These are phyloP conservation scores for Syzygium oleosum DNA, from an alignment of 345 rosid genomes.

Conservation along the genomic window DNA sequence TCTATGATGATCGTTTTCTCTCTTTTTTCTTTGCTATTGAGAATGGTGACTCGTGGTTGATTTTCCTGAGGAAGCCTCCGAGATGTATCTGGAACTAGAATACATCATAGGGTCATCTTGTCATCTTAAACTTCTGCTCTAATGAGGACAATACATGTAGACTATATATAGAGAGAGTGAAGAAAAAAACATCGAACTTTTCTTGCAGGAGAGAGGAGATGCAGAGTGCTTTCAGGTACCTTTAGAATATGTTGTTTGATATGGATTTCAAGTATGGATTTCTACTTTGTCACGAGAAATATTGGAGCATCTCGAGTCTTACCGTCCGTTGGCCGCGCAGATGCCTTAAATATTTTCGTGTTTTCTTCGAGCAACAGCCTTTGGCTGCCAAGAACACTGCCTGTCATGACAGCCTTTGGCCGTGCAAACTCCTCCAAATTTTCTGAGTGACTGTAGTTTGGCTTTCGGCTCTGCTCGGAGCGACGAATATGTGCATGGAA, in stretches of 20 bases:
- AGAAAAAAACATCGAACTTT: too few relatives aligned
- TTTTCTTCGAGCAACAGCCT: background rate
- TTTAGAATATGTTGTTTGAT: background rate
- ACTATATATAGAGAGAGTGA: too few relatives aligned
- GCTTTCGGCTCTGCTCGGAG: background rate
- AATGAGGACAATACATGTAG: accelerated
- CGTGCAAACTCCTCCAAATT: background rate
- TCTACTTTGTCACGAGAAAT: background rate
- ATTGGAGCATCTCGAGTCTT: background rate
- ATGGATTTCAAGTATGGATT: background rate
- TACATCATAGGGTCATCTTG: too few relatives aligned
- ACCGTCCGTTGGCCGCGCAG: background rate
- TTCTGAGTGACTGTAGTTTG: background rate
- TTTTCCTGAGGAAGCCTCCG: too few relatives aligned
- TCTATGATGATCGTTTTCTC: background rate
- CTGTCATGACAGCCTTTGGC: background rate
- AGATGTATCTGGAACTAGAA: too few relatives aligned
- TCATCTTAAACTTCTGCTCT: background rate
- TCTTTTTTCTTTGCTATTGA: background rate
- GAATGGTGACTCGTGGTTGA: too few relatives aligned
- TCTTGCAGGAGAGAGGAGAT: background rate
- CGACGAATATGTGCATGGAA: background rate
- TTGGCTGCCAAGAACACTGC: background rate
- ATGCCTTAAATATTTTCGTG: background rate
- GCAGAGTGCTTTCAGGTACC: background rate